A percentile compares a stretch with the other conserved stretches of the same genome.
Conservation (phyloP, 768 basidiomycete species). For the Leccinum subtestaceum region DNA sequence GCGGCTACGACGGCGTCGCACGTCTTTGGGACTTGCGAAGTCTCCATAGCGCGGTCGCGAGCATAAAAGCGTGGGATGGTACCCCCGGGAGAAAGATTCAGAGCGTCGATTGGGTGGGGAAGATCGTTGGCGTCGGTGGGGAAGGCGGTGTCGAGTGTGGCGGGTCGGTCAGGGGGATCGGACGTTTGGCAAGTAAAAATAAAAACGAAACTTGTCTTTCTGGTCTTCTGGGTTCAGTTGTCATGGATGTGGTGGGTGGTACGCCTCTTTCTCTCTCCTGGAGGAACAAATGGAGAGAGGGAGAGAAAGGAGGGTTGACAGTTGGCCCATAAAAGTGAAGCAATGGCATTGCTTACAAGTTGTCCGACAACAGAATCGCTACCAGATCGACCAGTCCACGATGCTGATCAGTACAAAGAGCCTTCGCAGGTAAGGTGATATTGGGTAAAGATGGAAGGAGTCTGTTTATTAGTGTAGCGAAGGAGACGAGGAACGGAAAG, state of each 20-base stretch:
- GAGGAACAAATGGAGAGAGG: too few relatives aligned
- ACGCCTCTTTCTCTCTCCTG: neutral
- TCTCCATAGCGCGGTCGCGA: conserved; percentile 58
- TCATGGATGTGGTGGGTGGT: neutral
- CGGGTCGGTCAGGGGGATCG: conserved; percentile 39
- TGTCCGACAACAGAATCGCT: neutral
- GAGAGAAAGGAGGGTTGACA: neutral
- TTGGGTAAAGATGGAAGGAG: too few relatives aligned
- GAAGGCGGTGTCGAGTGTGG: conserved; percentile 70
- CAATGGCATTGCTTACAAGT: neutral
- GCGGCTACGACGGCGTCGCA: conserved; percentile 75
- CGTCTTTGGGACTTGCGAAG: conserved; percentile 80
- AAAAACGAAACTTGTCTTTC: neutral
- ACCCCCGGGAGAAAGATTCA: conserved; percentile 48
- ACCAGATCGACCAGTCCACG: too few relatives aligned
- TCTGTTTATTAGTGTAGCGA: too few relatives aligned
- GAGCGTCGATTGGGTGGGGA: conserved; percentile 54
- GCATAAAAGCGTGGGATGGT: conserved; percentile 59
- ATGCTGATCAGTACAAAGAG: too few relatives aligned
- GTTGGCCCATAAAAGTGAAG: neutral
- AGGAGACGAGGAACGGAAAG: too few relatives aligned
- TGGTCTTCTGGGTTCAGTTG: neutral
- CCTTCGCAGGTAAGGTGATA: too few relatives aligned
- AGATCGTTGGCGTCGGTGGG: conserved; percentile 56
- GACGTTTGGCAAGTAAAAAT: conserved; percentile 1